Evolutionary conservation across 2,329 filamentous ascomycete genomes (phyloP).

Genomic region (Paecilomyces variotii): DNA sequence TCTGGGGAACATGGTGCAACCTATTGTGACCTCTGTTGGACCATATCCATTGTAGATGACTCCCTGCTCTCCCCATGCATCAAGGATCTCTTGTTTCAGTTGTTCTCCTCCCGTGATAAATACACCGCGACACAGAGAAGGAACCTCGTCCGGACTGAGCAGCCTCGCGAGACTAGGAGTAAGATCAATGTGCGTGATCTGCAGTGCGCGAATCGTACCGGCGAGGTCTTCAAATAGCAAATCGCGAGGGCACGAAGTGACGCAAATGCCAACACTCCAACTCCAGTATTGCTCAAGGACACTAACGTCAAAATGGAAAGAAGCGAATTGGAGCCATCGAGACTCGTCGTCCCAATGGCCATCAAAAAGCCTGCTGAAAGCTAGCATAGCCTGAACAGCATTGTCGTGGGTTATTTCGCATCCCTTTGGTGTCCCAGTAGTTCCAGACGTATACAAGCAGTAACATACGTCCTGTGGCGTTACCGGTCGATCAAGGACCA

Average conservation of each 20-base stretch:
- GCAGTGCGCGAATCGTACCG: constrained; percentile 59
- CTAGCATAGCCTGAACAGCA: constrained; percentile 78
- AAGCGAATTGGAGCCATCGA: constrained; percentile 86
- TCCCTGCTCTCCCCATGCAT: constrained; percentile 68
- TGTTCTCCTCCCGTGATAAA: constrained; percentile 92
- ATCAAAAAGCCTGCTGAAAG: constrained; percentile 71
- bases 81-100: constrained; percentile 79
- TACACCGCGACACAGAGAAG: constrained; percentile 68
- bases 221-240: constrained; percentile 77
- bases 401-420: constrained; percentile 86
- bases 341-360: constrained; percentile 66
- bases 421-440: constrained; percentile 78
- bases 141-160: constrained; percentile 70
- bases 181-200: constrained; percentile 84
- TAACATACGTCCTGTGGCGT: constrained; percentile 59
- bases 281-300: constrained; percentile 93
- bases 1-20: constrained; percentile 80
- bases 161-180: constrained; percentile 80
- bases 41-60: constrained; percentile 92
- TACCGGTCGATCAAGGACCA: constrained; percentile 25
- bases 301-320: constrained; percentile 90
- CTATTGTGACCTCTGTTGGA: constrained; percentile 87
- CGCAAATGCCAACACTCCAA: constrained; percentile 81
- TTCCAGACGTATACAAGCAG: constrained; percentile 80
- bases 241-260: constrained; percentile 75